Base-by-base conservation (phyloP, 257 asterid species). In the Solanum medicagineum region DNA sequence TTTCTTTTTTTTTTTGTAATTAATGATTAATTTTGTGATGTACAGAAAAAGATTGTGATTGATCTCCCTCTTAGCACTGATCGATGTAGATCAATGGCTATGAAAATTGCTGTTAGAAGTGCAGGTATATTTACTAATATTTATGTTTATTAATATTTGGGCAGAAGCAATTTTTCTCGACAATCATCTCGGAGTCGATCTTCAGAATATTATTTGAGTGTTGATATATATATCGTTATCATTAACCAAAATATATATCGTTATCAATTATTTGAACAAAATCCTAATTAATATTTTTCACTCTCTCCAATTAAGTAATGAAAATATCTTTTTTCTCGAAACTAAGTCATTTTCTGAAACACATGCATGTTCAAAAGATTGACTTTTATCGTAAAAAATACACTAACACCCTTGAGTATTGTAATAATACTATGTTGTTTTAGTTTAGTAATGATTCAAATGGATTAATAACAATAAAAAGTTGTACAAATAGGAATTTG, bases 1-100 rank as follows among this genome's bases (percentile, higher is more conserved):
- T 32, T 32, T 32, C 36, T 32, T 29, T 8, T 7, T 8, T 29
- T 8, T 29, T 4, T 66, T 24, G 22, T 45, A 22, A 74, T n/a
- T 22, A 22, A n/a, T 47, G 11, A 74, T 47, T n/a, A 3, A 22
- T 69, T 66, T 29, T 66, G 77, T 45, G 0, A n/a, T 15, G 16
- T 22, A 83, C 73, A 85, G 87, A 69, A 88, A 88, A 84, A 82
- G 73, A 83, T 83, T 80, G 88, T 84, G 7, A 80, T 83, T 29
- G 24, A 73, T 55, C 51, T 84, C 3, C 66, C 79, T 60, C 12
- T 83, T 11, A 14, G 22, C 55, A 80, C 44, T 45, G 88, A 83
- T 20, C 44, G 19, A 20, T 68, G 85, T 55, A 69, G 84, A 84
- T 80, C 90, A 51, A 88, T 68, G 42, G 88, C 88, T 82, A 85